A percentile compares a stretch with the other conserved stretches of the same genome.
phyloP scores from a whole-genome alignment of 108 stramenopile genomes.

The Halocafeteria seosinensis region DNA sequence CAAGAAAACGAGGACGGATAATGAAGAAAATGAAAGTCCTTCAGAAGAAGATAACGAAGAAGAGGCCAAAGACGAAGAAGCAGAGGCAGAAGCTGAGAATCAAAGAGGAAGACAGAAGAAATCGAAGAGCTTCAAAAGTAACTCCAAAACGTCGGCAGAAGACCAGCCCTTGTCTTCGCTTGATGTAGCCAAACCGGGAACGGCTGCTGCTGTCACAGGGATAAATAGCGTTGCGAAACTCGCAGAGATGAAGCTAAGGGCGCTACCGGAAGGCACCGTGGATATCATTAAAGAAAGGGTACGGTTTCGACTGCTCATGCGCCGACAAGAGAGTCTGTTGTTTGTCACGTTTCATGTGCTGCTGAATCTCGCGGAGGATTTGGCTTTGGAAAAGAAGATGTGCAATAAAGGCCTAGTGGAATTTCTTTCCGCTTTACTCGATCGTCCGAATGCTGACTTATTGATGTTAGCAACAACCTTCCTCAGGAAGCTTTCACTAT shows the following conservation, averaged over 20 bases:
- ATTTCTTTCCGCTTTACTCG: background rate
- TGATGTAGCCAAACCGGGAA: no score
- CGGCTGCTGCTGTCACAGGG: background rate
- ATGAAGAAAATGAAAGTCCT: no score
- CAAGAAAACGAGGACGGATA: no score
- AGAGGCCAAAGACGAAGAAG: background rate
- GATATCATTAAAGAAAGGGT: background rate
- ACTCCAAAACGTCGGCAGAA: background rate
- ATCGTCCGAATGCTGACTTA: background rate
- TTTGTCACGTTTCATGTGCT: slow-evolving; percentile 37
- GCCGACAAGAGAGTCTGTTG: slow-evolving; percentile 36
- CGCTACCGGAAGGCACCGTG: background rate
- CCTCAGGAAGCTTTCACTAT: slow-evolving; percentile 32
- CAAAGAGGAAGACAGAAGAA: background rate
- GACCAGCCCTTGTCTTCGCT: no score
- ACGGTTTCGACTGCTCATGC: slow-evolving; percentile 1
- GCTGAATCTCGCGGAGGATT: slow-evolving; percentile 44
- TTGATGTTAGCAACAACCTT: slow-evolving; percentile 32
- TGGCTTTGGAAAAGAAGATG: slow-evolving; percentile 36
- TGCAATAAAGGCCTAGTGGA: slow-evolving; percentile 15
- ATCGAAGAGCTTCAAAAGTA: background rate
- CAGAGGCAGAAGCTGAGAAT: background rate
- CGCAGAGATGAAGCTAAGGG: background rate
- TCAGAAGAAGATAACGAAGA: background rate
- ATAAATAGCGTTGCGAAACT: slow-evolving; percentile 11